Percentiles rank a stretch among this genome's conserved stretches.
Conservation (phyloP, 176 grass and related monocot genomes). For the Pontederia crassipes region DNA sequence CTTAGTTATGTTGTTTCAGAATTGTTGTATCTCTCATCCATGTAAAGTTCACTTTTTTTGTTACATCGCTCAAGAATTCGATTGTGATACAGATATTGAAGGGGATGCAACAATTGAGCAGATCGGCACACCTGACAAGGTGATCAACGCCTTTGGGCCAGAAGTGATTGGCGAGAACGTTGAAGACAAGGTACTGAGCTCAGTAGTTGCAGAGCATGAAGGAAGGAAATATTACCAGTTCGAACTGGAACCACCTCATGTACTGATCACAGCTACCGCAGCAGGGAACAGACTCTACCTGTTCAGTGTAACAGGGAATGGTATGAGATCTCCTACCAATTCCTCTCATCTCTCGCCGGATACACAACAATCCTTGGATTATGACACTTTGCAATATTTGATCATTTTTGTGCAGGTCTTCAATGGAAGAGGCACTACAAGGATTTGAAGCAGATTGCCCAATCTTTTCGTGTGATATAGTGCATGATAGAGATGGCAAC, state of each 20-base stretch:
- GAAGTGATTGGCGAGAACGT: slow-evolving; percentile 91
- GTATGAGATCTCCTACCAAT: slow-evolving; percentile 21
- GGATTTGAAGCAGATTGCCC: slow-evolving; percentile 76
- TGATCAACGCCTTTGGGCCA: slow-evolving; percentile 71
- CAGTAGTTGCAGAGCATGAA: slow-evolving; percentile 39
- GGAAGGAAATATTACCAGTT: slow-evolving; percentile 91
- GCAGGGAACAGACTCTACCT: slow-evolving; percentile 92
- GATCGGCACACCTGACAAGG: slow-evolving; percentile 62
- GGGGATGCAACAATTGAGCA: slow-evolving; percentile 56
- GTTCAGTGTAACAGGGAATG: slow-evolving; percentile 77
- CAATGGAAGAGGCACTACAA: slow-evolving; percentile 97
- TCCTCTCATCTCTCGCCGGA: background rate
- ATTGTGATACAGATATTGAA: slow-evolving; percentile 25
- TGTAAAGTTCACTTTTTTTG: slow-evolving; percentile 14
- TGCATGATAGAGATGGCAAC: no score
- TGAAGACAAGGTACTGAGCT: slow-evolving; percentile 71
- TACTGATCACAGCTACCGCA: slow-evolving; percentile 84
- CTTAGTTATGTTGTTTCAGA: no score
- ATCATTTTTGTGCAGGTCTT: slow-evolving; percentile 42
- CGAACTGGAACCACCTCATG: slow-evolving; percentile 77
- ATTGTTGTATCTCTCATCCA: no score
- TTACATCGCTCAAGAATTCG: background rate
- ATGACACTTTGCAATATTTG: background rate
- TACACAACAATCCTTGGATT: background rate
- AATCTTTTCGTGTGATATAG: slow-evolving; percentile 76